Conservation (phyloP, 768 basidiomycete species). For the Suillus discolor region DNA sequence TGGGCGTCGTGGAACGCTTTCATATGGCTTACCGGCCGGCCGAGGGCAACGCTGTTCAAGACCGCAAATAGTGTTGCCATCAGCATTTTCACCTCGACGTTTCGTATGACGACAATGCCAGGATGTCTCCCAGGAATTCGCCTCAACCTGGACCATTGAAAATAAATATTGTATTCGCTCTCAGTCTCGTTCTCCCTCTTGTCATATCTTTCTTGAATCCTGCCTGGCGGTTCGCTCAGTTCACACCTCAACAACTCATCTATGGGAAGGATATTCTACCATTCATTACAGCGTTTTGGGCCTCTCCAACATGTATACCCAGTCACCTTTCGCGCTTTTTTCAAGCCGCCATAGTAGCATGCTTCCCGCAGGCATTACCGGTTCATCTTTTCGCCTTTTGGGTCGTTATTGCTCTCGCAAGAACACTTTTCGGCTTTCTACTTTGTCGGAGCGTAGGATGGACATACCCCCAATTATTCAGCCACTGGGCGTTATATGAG, state of each 20-base stretch:
- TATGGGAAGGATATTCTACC: constrained; percentile 34
- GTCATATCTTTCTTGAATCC: constrained; percentile 12
- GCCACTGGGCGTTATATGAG: constrained; percentile 44
- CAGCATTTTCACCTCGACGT: neutral
- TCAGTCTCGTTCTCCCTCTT: constrained; percentile 17
- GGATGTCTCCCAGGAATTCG: neutral
- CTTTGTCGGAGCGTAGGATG: constrained; percentile 36
- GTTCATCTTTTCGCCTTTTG: constrained; percentile 13
- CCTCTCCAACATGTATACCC: constrained; percentile 24
- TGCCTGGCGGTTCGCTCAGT: constrained; percentile 25
- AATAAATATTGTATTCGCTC: constrained; percentile 15
- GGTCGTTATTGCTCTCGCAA: constrained; percentile 22
- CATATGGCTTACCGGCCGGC: neutral
- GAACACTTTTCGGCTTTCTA: constrained; percentile 24
- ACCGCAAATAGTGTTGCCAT: neutral
- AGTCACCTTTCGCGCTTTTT: constrained; percentile 25
- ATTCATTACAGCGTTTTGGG: constrained; percentile 41
- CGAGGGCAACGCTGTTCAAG: neutral
- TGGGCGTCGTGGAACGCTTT: neutral
- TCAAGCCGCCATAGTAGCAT: constrained; percentile 14
- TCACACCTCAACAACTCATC: constrained; percentile 41
- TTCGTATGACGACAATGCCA: neutral
- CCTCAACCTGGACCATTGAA: neutral
- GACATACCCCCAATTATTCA: constrained; percentile 40
- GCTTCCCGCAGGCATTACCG: neutral